Evolutionary conservation across 495 filamentous ascomycete genomes (phyloP), one percentile per base, ranked within the genome.

Genomic region (Xeromyces bisporus): DNA sequence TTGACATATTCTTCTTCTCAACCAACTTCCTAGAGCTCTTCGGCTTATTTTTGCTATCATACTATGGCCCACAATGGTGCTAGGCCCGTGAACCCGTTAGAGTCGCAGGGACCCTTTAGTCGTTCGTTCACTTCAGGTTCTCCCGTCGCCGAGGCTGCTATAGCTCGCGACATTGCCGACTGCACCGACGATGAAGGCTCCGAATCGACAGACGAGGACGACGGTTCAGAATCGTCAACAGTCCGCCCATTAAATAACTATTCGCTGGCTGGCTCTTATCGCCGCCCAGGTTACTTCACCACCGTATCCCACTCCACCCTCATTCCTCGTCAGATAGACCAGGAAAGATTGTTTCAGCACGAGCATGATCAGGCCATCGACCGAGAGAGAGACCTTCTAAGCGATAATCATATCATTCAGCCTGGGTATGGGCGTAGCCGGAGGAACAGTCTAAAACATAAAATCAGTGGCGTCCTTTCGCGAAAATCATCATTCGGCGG

Each of bases 371-470:
- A 68, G 24, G 72, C 69, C n/a, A 65, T 75, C 12, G 56, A 69
- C 15, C 79, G 85, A 29, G 83, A 89, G 51, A 62, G 77, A 32
- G 71, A 74, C 35, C 53, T 93, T 25, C 50, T 92, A 16, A 61
- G 75, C 30, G 83, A 92, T 42, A 89, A 87, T 43, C 60, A 77
- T 42, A 48, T 89, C 34, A 66, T 84, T 9, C 66, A 72, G 6
- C 69, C 75, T 10, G 75, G 77, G 39, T 68, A 74, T 42, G 53
- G 57, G 3, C 53, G 58, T 36, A 32, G 31, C 7, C 40, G 42
- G 5, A 8, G 48, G 6, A 35, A 36, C 11, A 43, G 48, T 21
- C 25, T 50, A 10, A 40, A 46, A 29, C 54, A 47, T 31, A 48
- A 44, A 17, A 16, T 49, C 16, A 54, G 48, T 25, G 48, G 42